These are phyloP conservation scores for Aureobasidium sp. DNA, from an alignment of 2,329 filamentous ascomycete genomes.

Conservation along the genomic window DNA sequence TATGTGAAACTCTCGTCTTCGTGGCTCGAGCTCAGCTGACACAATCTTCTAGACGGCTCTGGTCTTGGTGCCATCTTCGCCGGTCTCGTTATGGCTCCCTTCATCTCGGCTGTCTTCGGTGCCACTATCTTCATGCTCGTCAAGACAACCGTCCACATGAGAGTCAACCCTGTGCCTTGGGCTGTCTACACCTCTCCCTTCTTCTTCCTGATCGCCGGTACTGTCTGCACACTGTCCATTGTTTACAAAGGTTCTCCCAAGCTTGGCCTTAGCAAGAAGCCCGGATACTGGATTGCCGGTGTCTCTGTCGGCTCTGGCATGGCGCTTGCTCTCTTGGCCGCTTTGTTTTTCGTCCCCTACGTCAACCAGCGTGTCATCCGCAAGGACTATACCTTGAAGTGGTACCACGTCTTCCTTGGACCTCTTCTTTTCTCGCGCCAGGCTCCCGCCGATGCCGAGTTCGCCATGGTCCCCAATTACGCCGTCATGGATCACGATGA, in stretches of 20 bases:
- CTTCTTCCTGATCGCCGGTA: conserved; percentile 43
- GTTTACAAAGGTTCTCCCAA: conserved; percentile 36
- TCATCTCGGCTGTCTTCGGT: conserved; percentile 39
- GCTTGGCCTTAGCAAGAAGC: conserved; percentile 37
- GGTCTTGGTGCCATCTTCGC: conserved; percentile 36
- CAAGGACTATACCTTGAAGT: conserved; percentile 24
- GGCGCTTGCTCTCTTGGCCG: conserved; percentile 32
- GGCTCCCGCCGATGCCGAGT: conserved; percentile 42
- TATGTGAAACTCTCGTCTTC: background rate
- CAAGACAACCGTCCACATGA: conserved; percentile 43
- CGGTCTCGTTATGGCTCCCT: conserved; percentile 41
- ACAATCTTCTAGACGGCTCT: conserved; percentile 19
- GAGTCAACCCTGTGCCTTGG: conserved; percentile 40
- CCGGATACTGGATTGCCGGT: conserved; percentile 37
- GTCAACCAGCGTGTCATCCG: conserved; percentile 23
- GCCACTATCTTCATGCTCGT: conserved; percentile 41
- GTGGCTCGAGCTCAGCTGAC: background rate
- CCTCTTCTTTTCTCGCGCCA: conserved; percentile 42
- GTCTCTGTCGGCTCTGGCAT: conserved; percentile 37
- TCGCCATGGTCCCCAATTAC: conserved; percentile 61
- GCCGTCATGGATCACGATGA: conserved; percentile 62
- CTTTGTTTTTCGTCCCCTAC: conserved; percentile 30
- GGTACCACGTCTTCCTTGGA: conserved; percentile 26
- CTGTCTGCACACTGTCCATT: conserved; percentile 49
- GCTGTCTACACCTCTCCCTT: conserved; percentile 40